Percentiles rank a stretch among this genome's conserved stretches.
phyloP scores from a whole-genome alignment of 1,139 yeast genomes.

The Geotrichum cucujoidarum region DNA sequence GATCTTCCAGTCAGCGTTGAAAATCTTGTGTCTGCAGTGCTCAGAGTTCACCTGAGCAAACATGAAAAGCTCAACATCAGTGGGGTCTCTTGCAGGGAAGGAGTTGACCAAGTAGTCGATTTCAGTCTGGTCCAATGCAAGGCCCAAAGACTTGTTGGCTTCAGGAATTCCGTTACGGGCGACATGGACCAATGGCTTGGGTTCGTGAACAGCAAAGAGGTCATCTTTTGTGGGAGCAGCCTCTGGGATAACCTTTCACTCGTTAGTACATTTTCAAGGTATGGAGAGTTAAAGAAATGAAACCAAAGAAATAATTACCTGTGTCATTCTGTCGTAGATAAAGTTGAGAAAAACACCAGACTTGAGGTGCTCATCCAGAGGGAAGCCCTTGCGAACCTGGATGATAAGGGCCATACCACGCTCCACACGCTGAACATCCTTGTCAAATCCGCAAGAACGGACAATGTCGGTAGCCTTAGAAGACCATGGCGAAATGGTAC shows the following conservation, averaged over 20 bases:
- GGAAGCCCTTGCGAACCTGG: constrained; percentile 63
- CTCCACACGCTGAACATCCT: constrained; percentile 75
- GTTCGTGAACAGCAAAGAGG: constrained; percentile 70
- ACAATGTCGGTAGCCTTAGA: constrained; percentile 96
- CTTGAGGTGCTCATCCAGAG: constrained; percentile 51
- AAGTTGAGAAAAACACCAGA: constrained; percentile 57
- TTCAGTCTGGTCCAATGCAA: constrained; percentile 91
- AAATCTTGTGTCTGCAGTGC: constrained; percentile 98
- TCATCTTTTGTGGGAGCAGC: constrained; percentile 60
- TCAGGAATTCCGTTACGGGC: constrained; percentile 59
- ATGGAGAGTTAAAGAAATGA: background rate
- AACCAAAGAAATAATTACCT: constrained; percentile 45
- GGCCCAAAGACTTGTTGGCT: constrained; percentile 81
- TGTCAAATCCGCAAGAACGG: constrained; percentile 75
- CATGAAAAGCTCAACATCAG: constrained; percentile 97
- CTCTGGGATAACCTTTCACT: constrained; percentile 37
- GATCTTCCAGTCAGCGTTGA: constrained; percentile 97
- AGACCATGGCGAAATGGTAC: constrained; percentile 98
- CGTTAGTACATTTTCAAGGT: background rate
- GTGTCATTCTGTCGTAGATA: constrained; percentile 95
- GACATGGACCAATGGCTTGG: constrained; percentile 75
- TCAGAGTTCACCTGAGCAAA: constrained; percentile 99
- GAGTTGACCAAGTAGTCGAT: constrained; percentile 70
- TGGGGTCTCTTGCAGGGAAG: constrained; percentile 88
- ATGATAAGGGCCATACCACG: constrained; percentile 78